Evolutionary conservation across 345 rosid species (phyloP).

Genomic region (Noccaea caerulescens): DNA sequence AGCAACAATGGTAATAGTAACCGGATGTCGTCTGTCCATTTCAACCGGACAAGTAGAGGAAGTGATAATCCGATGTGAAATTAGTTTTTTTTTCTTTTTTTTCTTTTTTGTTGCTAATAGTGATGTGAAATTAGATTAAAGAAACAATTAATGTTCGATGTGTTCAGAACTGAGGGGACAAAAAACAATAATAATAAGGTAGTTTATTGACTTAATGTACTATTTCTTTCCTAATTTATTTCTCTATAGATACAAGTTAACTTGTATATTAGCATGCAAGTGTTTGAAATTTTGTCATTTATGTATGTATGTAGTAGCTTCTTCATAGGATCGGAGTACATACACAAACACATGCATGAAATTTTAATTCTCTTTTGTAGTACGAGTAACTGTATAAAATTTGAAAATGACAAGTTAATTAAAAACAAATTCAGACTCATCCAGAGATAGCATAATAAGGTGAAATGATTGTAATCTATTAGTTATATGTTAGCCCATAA

Average conservation of each 20-base stretch:
- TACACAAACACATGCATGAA: constrained; percentile 12
- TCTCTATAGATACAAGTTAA: constrained; percentile 1
- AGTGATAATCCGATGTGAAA: constrained; percentile 31
- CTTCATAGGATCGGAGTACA: constrained; percentile 2
- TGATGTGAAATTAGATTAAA: constrained; percentile 29
- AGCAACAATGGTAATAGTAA: constrained; percentile 29
- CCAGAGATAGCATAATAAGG: not conserved
- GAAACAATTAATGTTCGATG: constrained; percentile 27
- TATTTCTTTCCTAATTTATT: not conserved
- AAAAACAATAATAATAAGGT: not conserved
- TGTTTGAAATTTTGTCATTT: constrained; percentile 11
- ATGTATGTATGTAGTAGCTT: not conserved
- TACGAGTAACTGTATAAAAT: not conserved
- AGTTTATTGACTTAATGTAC: constrained; percentile 8
- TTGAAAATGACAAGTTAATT: constrained; percentile 18
- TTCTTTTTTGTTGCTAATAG: too few species aligned
- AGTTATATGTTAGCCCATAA: not conserved
- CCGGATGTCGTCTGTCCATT: constrained; percentile 31
- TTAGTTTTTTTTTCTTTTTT: not conserved
- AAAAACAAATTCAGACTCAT: not conserved
- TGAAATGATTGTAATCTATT: not conserved
- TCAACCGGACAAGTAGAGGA: constrained; percentile 35
- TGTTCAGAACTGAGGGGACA: constrained; percentile 25
- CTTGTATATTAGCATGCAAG: constrained; percentile 16
- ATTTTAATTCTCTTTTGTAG: not conserved